Conservation (phyloP, 306 rosid species). For the Castanea sativa region DNA sequence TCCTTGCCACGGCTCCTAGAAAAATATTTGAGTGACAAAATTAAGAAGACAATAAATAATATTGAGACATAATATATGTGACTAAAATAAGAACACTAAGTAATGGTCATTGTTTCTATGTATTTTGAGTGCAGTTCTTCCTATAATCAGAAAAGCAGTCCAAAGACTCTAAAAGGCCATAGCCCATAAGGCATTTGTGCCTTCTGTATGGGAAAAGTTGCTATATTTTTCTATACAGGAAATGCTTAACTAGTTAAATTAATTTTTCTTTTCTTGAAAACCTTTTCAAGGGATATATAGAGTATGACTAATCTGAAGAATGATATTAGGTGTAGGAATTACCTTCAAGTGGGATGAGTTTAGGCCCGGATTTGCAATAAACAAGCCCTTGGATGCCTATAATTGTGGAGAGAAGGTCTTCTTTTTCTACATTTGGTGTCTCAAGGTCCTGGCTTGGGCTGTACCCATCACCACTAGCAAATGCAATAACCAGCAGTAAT, state of each 20-base stretch:
- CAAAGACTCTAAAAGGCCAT: no score
- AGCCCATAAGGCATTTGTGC: no score
- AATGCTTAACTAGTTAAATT: no score
- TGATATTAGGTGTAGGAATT: not conserved
- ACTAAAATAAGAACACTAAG: not conserved
- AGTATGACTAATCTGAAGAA: not conserved
- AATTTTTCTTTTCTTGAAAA: no score
- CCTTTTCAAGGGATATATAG: not conserved
- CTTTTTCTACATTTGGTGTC: slow-evolving; percentile 19
- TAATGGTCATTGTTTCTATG: no score
- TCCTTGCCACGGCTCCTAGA: slow-evolving; percentile 48
- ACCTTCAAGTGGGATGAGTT: slow-evolving; percentile 54
- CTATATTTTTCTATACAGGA: no score
- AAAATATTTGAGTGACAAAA: not conserved
- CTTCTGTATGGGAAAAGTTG: no score
- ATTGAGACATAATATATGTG: not conserved
- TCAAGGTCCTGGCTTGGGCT: slow-evolving; percentile 9
- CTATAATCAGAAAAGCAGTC: no score
- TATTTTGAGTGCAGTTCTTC: no score
- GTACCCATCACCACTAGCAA: slow-evolving; percentile 7
- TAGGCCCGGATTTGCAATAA: slow-evolving; percentile 44
- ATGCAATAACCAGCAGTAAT: not conserved
- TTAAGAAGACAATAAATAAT: not conserved
- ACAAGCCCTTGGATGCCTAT: slow-evolving; percentile 64
- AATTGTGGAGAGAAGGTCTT: slow-evolving; percentile 22